Evolutionary conservation across 1,139 yeast species (phyloP), one percentile per base, ranked within the genome.

Genomic region (Yamadazyma atlantica): DNA sequence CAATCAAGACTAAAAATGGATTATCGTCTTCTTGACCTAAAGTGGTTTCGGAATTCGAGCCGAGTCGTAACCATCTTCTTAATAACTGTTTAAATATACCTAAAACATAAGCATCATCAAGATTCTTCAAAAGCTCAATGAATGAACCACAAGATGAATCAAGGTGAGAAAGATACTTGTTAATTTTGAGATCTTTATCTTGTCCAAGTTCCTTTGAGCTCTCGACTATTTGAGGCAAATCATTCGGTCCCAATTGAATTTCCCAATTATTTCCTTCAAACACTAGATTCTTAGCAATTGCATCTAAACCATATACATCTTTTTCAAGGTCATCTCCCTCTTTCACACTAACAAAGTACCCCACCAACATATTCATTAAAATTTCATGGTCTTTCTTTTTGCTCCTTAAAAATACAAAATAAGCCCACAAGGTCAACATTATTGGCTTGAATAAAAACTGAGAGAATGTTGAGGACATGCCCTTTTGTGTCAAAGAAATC

Each of bases 381-480:
- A 82, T 69, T n/a, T 66, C 74, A 17, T 45, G 57, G 8, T 64
- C 68, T 55, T 64, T 74, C 3, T 45, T 37, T 33, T 69, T 61
- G 8, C 64, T 49, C 32, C 63, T 64, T 36, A 81, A 62, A 52
- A 75, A 84, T 23, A 76, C 58, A 28, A 72, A 62, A 50, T 83
- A 80, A 1, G 76, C 66, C 95, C 96, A 88, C 15, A 87, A 40
- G 1, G 73, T 55, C 32, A 71, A 44, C 27, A 73, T 29, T 21
- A 82, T 62, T 1, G 75, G 81, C 12, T 58, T 47, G 36, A 80
- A 67, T 4, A 80, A 44, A 7, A 60, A 66, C 15, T 47, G 46
- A 13, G 75, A 50, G 7, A 85, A 58, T 2, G 72, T 75, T 0
- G 57, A 48, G 1, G 73, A 50, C n/a, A 67, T 57, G 2, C 72